Base-by-base conservation (phyloP, 176 grass and related monocot species). In the Neostapfia colusana region DNA sequence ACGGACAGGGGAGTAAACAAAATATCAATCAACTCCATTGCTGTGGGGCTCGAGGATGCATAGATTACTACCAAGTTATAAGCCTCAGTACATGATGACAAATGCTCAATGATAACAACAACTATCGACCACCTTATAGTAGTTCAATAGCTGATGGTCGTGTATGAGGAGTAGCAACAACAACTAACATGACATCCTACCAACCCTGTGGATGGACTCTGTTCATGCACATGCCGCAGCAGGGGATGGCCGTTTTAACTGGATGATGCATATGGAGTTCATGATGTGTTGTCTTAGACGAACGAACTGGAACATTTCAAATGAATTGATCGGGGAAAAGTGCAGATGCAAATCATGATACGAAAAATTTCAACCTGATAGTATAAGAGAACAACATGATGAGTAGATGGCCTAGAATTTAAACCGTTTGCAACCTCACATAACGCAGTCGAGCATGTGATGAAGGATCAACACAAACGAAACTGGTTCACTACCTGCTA, bases 21-120 rank as follows among this genome's bases (percentile, higher is more conserved):
- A 64, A 55, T 55, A 54, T 54, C 51, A 10, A 54, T 54, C 51
- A 10, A 54, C 51, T 36, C 0, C 44, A 40, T 72, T 7, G 5
- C 16, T 46, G 67, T 65, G 82, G 45, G 75, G 57, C 74, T 78
- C 74, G 58, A 73, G 48, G 59, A 14, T 2, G 46, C 46, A 25
- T 57, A 58, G 23, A 26, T 58, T 54, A 54, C 51, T 43, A 63
- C 45, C 55, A 65, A 42, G 76, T 31, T 53, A 70, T 50, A 49
- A 60, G 61, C 17, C 35, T 24, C 16, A 55, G 14, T 24, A 64
- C 46, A 65, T n/a, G n/a, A n/a, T n/a, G n/a, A n/a, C n/a, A 54
- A 78, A 17, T 44, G 45, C 55, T 72, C 44, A 36, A 78, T 72
- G 57, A 78, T 84, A 84, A 46, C 18, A 64, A 72, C 54, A 64